Base-by-base conservation (phyloP, 2,329 filamentous ascomycete genomes). In the Ophiostoma quercus region DNA sequence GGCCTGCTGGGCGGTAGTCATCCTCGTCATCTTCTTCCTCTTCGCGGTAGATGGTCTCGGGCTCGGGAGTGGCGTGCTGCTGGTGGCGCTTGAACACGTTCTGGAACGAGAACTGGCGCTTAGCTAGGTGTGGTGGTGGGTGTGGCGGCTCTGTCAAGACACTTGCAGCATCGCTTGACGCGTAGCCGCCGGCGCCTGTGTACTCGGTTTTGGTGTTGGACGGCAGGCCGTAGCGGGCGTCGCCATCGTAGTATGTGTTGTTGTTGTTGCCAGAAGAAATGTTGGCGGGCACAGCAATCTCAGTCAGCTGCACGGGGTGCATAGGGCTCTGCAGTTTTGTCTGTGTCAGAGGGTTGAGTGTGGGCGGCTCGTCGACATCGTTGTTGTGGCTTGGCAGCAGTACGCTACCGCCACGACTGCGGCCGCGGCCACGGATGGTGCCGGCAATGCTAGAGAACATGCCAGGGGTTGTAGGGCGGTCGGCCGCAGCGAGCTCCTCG, bases 41-140 rank as follows among this genome's bases (percentile, higher is more conserved):
- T 65, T 65, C 62, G 16, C 19, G 62, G 62, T 37, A 65, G 16
- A 32, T 32, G 1, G 8, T 34, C n/a, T 41, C 63, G 3, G 63
- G 32, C 19, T 41, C n/a, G 6, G 34, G 37, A 1, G 39, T 25
- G 8, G 41, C 11, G 34, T 32, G 19, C 4, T 75, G 73, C 73
- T 82, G 82, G 74, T 83, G 80, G 67, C 88, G 85, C 71, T 82
- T 82, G 79, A 97, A 95, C 68, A 97, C 88, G 74, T 91, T 92
- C 73, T 94, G 90, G 83, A 98, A 98, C 22, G 92, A 96, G 80
- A 98, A 99, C 77, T 97, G 92, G 71, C 94, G 86, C 73, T 83
- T 86, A 12, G 90, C 85, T 78, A 63, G 79, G 71, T 86, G 86
- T 3, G 84, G 87, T 4, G 88, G 88, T 1, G 89, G 88, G 3